Evolutionary conservation across 495 filamentous ascomycete genomes (phyloP).

Genomic region (Pyrenula aspistea): DNA sequence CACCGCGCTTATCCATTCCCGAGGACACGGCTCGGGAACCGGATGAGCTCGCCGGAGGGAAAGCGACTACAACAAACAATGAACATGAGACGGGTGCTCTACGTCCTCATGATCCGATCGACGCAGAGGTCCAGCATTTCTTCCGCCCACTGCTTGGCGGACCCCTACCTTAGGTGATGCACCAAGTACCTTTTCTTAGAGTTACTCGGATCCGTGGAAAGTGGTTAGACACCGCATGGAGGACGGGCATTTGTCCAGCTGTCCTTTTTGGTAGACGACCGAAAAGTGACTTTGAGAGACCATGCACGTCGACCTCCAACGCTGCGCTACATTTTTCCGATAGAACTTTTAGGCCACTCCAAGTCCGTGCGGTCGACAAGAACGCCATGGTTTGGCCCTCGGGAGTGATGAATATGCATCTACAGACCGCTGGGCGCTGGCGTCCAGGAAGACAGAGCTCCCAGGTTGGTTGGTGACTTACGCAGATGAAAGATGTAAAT

Average conservation of each 20-base stretch:
- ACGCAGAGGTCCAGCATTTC: not conserved
- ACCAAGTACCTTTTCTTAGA: not conserved
- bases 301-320: not conserved
- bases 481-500: too few relatives aligned
- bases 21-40: not conserved
- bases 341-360: not conserved
- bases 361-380: too few relatives aligned
- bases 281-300: not conserved
- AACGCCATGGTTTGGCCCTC: too few relatives aligned
- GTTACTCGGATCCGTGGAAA: not conserved
- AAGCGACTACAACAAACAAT: not conserved
- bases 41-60: not conserved
- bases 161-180: not conserved
- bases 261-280: not conserved
- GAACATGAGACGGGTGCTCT: not conserved
- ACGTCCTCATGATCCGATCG: not conserved
- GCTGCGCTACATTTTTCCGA: not conserved
- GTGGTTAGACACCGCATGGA: not conserved
- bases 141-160: not conserved
- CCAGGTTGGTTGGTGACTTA: too few relatives aligned
- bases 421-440: too few relatives aligned
- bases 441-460: too few relatives aligned
- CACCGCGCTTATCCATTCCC: not conserved
- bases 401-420: too few relatives aligned
- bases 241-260: not conserved